Base-by-base conservation (phyloP, 1,284 basidiomycete species). In the Ustilago xerochloae region DNA sequence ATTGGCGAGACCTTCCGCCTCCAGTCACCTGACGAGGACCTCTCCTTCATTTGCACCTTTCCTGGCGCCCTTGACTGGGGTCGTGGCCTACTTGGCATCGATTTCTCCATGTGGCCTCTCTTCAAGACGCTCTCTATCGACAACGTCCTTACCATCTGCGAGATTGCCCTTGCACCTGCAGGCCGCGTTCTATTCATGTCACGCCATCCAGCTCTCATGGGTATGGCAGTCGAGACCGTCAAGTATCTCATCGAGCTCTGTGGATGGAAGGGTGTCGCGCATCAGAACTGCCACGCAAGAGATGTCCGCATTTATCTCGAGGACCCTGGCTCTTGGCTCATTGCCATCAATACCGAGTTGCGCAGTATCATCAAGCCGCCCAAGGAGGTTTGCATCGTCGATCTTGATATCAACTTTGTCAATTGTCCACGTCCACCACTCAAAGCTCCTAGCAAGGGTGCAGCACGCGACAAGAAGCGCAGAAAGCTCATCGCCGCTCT, bases 71-170 rank as follows among this genome's bases (percentile, higher is more conserved):
- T 86, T 32, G 86, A 87, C 63, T 87, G 86, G 78, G 84, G 85
- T 29, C 79, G 79, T 26, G 85, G 84, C 24, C 67, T 86, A 32
- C 77, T 85, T 52, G 81, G 85, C 46, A 84, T 86, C 54, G 85
- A 87, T 80, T 95, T 96, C 83, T 93, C 94, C 49, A 93, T 97
- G 90, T 98, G 94, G 94, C 95, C 95, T 0, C 84, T 98, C 56
- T 97, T 98, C 89, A 93, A 96, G 84, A 92, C 92, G 71, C 86
- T 98, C 63, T 94, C 94, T 78, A 89, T 97, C 63, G 95, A 97
- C 84, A 94, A 97, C 81, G 92, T 98, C 67, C 86, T 98, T 62
- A 94, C 92, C 26, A 92, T 94, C 63, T 93, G 93, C 82, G 95
- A 98, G 88, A 91, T 97, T 77, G 95, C 94, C 0, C 87, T 98